phyloP scores from a whole-genome alignment of 192 early-diverging fungal genomes.

The Mortierella claussenii region DNA sequence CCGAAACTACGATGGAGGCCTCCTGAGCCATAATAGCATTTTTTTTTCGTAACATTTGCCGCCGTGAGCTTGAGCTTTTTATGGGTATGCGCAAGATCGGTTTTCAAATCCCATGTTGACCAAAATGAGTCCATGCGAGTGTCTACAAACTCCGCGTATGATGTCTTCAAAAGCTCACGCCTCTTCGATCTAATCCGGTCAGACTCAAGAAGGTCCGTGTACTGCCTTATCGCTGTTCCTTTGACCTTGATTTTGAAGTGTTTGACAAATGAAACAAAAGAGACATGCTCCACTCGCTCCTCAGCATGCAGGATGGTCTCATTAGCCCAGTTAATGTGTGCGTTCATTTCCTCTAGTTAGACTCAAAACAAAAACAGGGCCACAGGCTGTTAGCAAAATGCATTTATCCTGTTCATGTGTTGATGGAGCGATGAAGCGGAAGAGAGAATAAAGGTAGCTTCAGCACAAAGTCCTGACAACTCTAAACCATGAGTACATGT shows the following conservation, averaged over 20 bases:
- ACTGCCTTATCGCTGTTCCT: not conserved
- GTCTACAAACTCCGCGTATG: constrained; percentile 2
- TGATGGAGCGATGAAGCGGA: not conserved
- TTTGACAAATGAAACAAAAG: constrained; percentile 19
- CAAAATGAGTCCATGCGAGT: constrained; percentile 4
- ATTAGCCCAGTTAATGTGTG: constrained; percentile 12
- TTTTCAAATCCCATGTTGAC: constrained; percentile 1
- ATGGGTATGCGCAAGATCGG: not conserved
- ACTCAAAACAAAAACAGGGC: not conserved
- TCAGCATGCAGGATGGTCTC: not conserved
- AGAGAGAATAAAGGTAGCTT: constrained; percentile 4
- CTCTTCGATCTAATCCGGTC: not conserved
- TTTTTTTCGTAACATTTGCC: not conserved
- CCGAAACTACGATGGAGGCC: not conserved
- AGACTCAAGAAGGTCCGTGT: constrained; percentile 2
- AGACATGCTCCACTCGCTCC: constrained; percentile 15
- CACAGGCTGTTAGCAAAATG: no score
- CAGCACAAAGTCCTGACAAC: constrained; percentile 23
- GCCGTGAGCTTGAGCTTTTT: constrained; percentile 8
- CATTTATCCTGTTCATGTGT: not conserved
- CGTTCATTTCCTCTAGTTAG: constrained; percentile 5
- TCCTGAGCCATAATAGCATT: constrained; percentile 13
- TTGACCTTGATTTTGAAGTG: constrained; percentile 1
- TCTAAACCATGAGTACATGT: constrained; percentile 8
- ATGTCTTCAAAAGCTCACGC: not conserved